Base-by-base conservation (phyloP, 2,329 filamentous ascomycete species). In the Chrysoporthe puriensis region DNA sequence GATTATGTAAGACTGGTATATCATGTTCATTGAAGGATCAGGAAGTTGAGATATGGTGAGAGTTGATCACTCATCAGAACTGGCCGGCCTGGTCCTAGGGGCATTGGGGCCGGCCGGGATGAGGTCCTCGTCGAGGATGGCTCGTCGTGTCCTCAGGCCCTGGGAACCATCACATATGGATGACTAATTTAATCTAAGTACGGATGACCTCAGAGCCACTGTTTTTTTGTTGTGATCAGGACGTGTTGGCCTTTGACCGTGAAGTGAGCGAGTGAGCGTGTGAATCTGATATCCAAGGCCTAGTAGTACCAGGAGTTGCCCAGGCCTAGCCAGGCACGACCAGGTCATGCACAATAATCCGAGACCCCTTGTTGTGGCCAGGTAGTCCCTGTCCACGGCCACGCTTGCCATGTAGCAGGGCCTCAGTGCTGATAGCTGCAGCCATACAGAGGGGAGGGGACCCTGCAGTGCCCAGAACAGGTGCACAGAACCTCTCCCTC, bases 41-140 rank as follows among this genome's bases (percentile, higher is more conserved):
- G 54, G 8, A 40, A 36, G n/a, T 26, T 36, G 52, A 26, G 26
- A 46, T 34, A 46, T 32, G 43, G 21, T 6, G 16, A 34, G 4
- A 32, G 43, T 36, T n/a, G 43, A 62, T 62, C 59, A 36, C 59
- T 62, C 59, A 48, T 62, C 59, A 62, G 32, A 48, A 36, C 40
- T 32, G 48, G n/a, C 48, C 48, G n/a, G 26, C 26, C n/a, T 21
- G 26, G 26, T 26, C 48, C 26, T 13, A 50, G 2, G 36, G 36
- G 36, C 36, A 40, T 40, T 40, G 36, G 50, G 18, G 58, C 18
- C 40, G 58, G 16, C 26, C 4, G 4, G 7, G 50, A 54, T 21
- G 50, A 54, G 4, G 13, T 6, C 50, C 26, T 54, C n/a, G 26
- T 21, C 5, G 26, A 32, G 7, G 26, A 54, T 9, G n/a, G 14